Evolutionary conservation across 1,139 yeast genomes (phyloP).

Genomic region (Dujonia santamariae): DNA sequence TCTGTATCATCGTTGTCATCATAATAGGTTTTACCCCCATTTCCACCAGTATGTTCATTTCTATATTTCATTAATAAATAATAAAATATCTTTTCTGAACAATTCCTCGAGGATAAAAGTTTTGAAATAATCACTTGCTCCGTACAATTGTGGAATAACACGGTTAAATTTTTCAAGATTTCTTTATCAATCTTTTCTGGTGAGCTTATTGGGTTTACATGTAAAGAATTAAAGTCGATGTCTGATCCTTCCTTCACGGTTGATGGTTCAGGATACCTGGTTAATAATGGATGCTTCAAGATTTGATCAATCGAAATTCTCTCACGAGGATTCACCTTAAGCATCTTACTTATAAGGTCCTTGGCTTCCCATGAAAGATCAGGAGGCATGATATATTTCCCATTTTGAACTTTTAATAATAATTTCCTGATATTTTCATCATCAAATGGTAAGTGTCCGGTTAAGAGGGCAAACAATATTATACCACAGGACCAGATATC

Average conservation of each 20-base stretch:
- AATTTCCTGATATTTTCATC: conserved; percentile 90
- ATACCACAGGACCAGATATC: conserved; percentile 99
- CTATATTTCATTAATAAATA: conserved; percentile 79
- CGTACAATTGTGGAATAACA: conserved; percentile 86
- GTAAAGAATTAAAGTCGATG: conserved; percentile 19
- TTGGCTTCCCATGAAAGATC: conserved; percentile 79
- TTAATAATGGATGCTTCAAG: conserved; percentile 72
- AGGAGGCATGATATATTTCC: conserved; percentile 79
- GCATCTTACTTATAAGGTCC: conserved; percentile 80
- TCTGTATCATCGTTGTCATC: conserved; percentile 18
- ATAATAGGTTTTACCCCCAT: conserved; percentile 17
- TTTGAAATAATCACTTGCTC: conserved; percentile 57
- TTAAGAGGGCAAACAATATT: conserved; percentile 84
- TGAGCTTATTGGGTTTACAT: conserved; percentile 49
- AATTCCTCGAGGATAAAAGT: conserved; percentile 56
- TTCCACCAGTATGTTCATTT: conserved; percentile 62
- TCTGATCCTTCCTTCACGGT: conserved; percentile 16
- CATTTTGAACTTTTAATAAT: conserved; percentile 86
- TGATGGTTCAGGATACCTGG: conserved; percentile 59
- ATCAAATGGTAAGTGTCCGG: conserved; percentile 96
- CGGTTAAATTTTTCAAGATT: conserved; percentile 79
- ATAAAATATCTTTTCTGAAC: conserved; percentile 89
- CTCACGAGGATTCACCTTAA: conserved; percentile 72
- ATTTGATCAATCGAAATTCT: conserved; percentile 77
- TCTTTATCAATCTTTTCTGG: conserved; percentile 70